A percentile compares a stretch with the other conserved stretches of the same genome.
Conservation (phyloP, 345 rosid species). For the Acer negundo region DNA sequence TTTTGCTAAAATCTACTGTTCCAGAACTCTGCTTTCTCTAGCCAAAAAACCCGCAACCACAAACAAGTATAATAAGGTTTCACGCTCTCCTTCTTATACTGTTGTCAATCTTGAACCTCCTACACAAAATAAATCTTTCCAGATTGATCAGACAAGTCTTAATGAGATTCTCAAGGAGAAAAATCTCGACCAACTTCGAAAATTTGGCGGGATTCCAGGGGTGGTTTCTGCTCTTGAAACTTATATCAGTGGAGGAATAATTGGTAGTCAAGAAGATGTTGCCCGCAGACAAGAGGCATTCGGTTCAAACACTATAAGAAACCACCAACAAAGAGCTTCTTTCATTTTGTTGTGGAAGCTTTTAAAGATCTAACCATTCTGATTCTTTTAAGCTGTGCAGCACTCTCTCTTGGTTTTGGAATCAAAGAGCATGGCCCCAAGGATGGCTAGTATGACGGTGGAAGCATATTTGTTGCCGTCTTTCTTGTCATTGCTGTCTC, state of each 20-base stretch:
- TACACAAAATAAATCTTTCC: conserved; percentile 13
- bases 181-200: conserved; percentile 27
- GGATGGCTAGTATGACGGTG: too few relatives aligned
- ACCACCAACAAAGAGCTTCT: conserved; percentile 53
- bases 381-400: conserved; percentile 64
- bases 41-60: too few relatives aligned
- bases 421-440: too few relatives aligned
- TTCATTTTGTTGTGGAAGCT: conserved; percentile 51
- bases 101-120: too few relatives aligned
- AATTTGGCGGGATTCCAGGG: conserved; percentile 43
- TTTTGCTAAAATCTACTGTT: too few relatives aligned
- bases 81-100: too few relatives aligned
- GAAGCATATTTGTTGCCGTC: too few relatives aligned
- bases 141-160: conserved; percentile 35
- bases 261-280: conserved; percentile 34
- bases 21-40: too few relatives aligned
- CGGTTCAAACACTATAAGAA: conserved; percentile 72
- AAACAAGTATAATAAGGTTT: too few relatives aligned
- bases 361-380: conserved; percentile 57
- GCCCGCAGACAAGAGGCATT: conserved; percentile 42
- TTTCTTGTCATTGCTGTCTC: too few relatives aligned
- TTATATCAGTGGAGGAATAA: conserved; percentile 38
- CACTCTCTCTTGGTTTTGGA: too few relatives aligned
- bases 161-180: conserved; percentile 44
- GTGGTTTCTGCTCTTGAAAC: conserved; percentile 46